Conservation (phyloP, 192 early-diverging fungal genomes). For the Coemansia sp. region DNA sequence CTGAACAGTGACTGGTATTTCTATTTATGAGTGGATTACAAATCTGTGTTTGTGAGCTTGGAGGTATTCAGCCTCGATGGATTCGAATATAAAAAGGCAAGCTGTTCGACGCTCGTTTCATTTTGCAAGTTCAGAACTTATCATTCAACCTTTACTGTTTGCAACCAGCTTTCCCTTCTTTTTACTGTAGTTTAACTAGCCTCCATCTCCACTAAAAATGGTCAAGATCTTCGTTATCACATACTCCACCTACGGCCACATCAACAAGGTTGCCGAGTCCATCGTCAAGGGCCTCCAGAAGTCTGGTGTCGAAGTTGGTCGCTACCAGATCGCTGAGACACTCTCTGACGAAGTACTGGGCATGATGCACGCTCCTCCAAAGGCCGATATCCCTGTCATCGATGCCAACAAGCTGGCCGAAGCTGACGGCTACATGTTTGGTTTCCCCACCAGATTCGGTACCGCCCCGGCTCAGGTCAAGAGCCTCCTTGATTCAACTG, state of each 20-base stretch:
- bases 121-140: neutral
- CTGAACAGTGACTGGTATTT: too few relatives aligned
- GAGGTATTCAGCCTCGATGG: too few relatives aligned
- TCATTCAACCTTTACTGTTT: too few relatives aligned
- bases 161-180: neutral
- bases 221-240: constrained; percentile 65
- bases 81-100: neutral
- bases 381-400: constrained; percentile 60
- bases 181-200: neutral
- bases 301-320: constrained; percentile 50
- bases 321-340: constrained; percentile 65
- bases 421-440: constrained; percentile 71
- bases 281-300: constrained; percentile 66
- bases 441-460: constrained; percentile 73
- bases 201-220: constrained; percentile 15
- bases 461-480: constrained; percentile 75
- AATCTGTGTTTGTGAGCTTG: too few relatives aligned
- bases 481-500: constrained; percentile 67
- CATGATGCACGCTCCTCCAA: constrained; percentile 67
- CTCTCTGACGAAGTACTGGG: constrained; percentile 65
- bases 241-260: constrained; percentile 72
- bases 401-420: constrained; percentile 56
- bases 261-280: constrained; percentile 64
- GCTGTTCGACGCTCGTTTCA: neutral
- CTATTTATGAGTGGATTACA: too few relatives aligned